Base-by-base conservation (phyloP, 352 stramenopile genomes). In the Globisporangium camurandrum region DNA sequence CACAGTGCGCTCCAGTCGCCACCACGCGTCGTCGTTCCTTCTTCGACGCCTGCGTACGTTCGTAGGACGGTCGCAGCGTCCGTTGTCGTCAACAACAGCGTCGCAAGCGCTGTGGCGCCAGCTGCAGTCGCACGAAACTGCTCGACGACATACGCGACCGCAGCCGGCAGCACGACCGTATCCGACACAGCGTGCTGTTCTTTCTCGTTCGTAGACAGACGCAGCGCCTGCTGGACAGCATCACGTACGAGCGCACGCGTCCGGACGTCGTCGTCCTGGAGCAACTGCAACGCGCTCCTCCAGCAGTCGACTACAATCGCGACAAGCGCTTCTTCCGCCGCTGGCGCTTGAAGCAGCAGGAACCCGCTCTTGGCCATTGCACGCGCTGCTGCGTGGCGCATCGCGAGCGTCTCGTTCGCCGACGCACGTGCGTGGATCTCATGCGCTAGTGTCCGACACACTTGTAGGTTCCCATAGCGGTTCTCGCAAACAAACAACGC, bases 201-300 rank as follows among this genome's bases (percentile, higher is more conserved):
- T 8, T 24, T n/a, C n/a, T 50, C 27, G 24, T 9, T 54, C 39
- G 43, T 37, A 43, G 0, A 47, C 48, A 11, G 20, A 31, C 3
- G 23, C 48, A 88, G 56, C 2, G 69, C 60, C 4, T 59, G 30
- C 34, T 71, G 61, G 2, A 85, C 64, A 9, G 71, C 77, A 0
- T 30, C 11, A 17, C 69, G 57, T 16, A 67, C 44, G 30, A 66
- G 33, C 16, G 65, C 54, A 14, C 71, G 71, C 8, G 64, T 67
- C 14, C 54, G 44, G n/a, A 49, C 56, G 22, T 85, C 66, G 42
- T 92, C 80, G 51, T 88, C 80, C 62, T 92, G 80, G 45, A 92
- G 61, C 8, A 89, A 57, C 43, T 58, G 66, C 14, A 92, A 47
- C n/a, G 62, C 67, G 14, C 65, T 72, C 23, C 75, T 62, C 80